phyloP scores from a whole-genome alignment of 2,329 filamentous ascomycete genomes.

The Stemphylium lycopersici region DNA sequence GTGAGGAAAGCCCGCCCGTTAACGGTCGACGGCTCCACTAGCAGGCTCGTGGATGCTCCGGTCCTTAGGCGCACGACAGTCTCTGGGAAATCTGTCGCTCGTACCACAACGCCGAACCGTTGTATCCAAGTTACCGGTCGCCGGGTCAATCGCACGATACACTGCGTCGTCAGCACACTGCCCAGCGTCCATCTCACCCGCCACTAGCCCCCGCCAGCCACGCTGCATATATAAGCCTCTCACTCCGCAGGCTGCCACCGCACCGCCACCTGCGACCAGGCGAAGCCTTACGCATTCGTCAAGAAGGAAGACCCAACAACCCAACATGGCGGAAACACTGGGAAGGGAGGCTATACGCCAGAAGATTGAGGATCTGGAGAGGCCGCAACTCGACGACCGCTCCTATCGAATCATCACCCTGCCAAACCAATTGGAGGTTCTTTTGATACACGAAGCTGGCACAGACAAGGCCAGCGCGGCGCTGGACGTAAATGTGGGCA shows the following conservation, averaged over 20 bases:
- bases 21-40: constrained; percentile 18
- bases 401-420: constrained; percentile 86
- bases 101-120: constrained; percentile 22
- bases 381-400: constrained; percentile 82
- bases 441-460: constrained; percentile 90
- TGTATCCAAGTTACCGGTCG: constrained; percentile 11
- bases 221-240: constrained; percentile 28
- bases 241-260: constrained; percentile 16
- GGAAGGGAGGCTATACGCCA: constrained; percentile 30
- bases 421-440: constrained; percentile 83
- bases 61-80: constrained; percentile 22
- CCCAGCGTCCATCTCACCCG: constrained; percentile 16
- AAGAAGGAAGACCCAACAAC: constrained; percentile 9
- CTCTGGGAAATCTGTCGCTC: constrained; percentile 31
- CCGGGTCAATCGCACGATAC: constrained; percentile 19
- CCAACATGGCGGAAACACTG: constrained; percentile 40
- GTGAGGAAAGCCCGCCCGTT: constrained; percentile 6
- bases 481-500: constrained; percentile 94
- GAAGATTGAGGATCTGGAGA: constrained; percentile 71
- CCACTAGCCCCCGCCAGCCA: constrained; percentile 28
- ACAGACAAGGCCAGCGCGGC: constrained; percentile 97
- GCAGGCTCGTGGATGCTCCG: constrained; percentile 36
- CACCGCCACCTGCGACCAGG: constrained; percentile 14
- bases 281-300: constrained; percentile 15
- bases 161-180: constrained; percentile 21